Conservation (phyloP, 164 flowering plant genomes). For the Macadamia integrifolia region DNA sequence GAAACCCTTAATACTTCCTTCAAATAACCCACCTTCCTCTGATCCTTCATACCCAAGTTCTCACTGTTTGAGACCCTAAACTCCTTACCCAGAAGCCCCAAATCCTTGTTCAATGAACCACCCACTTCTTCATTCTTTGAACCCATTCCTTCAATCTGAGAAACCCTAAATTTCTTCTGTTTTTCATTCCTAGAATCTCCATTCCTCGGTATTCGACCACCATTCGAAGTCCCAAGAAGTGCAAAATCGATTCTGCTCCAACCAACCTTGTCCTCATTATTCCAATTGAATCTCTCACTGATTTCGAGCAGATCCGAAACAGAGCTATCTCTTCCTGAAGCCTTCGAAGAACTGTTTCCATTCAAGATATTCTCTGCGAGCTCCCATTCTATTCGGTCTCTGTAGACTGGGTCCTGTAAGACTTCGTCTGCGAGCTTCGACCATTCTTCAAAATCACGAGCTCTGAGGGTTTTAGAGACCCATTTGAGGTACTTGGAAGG, state of each 20-base stretch:
- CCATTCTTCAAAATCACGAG: conserved; percentile 59
- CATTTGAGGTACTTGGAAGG: conserved; percentile 78
- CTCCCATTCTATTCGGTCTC: conserved; percentile 81
- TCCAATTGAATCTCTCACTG: conserved; percentile 77
- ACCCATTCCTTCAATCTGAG: not conserved
- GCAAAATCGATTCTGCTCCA: conserved; percentile 62
- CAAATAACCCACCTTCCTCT: conserved; percentile 15
- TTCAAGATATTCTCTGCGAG: conserved; percentile 41
- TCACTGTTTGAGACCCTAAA: not conserved
- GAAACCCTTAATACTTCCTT: conserved; percentile 5
- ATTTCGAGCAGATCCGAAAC: conserved; percentile 52
- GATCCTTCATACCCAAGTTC: not conserved
- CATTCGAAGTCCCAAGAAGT: conserved; percentile 69
- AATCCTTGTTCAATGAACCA: not conserved
- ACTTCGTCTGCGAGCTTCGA: conserved; percentile 70
- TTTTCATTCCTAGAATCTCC: conserved; percentile 10
- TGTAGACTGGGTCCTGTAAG: conserved; percentile 67
- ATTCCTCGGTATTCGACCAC: conserved; percentile 60
- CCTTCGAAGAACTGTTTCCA: conserved; percentile 24
- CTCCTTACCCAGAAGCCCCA: not conserved
- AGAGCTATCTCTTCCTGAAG: conserved; percentile 6
- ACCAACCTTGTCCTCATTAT: conserved; percentile 51
- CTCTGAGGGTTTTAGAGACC: conserved; percentile 66
- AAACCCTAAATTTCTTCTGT: conserved; percentile 3
- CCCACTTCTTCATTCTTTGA: not conserved